A percentile compares a stretch with the other conserved stretches of the same genome.
Evolutionary conservation across 495 filamentous ascomycete genomes (phyloP).

Genomic region (Neurospora sp.): DNA sequence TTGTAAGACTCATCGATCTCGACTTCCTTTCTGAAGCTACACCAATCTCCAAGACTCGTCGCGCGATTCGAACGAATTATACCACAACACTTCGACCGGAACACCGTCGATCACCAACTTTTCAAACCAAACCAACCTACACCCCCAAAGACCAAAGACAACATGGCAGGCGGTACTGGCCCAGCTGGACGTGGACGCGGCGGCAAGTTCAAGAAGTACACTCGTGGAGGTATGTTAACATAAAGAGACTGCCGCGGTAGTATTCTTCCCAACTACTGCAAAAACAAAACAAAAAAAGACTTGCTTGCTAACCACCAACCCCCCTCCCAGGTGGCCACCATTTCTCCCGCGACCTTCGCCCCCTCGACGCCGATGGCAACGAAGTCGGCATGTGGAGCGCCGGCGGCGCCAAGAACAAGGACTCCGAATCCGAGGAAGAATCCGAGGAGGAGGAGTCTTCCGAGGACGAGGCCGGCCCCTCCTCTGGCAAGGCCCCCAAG

Average conservation of each 20-base stretch:
- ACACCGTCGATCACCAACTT: constrained; percentile 5
- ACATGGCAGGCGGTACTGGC: constrained; percentile 52
- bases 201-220: constrained; percentile 90
- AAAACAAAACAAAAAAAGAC: too few relatives aligned
- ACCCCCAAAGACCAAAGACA: constrained; percentile 6
- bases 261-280: not conserved
- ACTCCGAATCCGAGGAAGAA: constrained; percentile 33
- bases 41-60: constrained; percentile 7
- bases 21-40: not conserved
- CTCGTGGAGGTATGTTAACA: constrained; percentile 64
- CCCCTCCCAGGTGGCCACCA: constrained; percentile 71
- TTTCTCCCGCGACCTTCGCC: constrained; percentile 81
- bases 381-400: constrained; percentile 61
- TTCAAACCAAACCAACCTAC: constrained; percentile 1
- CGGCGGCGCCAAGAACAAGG: constrained; percentile 25
- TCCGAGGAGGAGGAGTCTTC: constrained; percentile 30
- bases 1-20: not conserved
- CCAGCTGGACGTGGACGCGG: constrained; percentile 58
- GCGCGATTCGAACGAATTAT: not conserved
- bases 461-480: constrained; percentile 18
- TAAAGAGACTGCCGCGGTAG: not conserved
- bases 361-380: constrained; percentile 77
- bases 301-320: not conserved
- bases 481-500: constrained; percentile 26
- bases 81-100: not conserved